Evolutionary conservation across 371 early-diverging fungal species (phyloP).

Genomic region (Funneliformis caledonium): DNA sequence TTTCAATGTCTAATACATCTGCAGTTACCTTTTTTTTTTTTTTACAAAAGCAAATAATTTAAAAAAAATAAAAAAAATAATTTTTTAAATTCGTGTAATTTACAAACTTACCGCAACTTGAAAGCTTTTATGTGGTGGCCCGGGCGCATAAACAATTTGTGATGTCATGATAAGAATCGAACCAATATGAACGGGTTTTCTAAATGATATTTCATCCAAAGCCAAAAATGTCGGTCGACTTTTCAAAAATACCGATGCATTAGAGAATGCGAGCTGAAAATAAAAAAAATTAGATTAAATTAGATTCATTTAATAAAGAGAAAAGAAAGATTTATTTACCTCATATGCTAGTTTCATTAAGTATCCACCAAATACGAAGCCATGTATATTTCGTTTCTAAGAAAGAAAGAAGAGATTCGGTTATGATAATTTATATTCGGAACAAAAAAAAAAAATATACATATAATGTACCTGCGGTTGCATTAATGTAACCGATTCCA

Average conservation of each 20-base stretch:
- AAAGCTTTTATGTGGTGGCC: slow-evolving; percentile 58
- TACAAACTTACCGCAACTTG: slow-evolving; percentile 63
- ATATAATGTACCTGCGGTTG: slow-evolving; percentile 63
- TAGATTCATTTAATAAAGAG: slow-evolving; percentile 44
- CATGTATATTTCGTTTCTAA: slow-evolving; percentile 91
- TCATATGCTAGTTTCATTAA: slow-evolving; percentile 81
- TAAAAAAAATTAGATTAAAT: slow-evolving; percentile 47
- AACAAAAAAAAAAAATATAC: too few relatives aligned
- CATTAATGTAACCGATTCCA: slow-evolving; percentile 75
- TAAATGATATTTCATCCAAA: slow-evolving; percentile 88
- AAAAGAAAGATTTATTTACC: slow-evolving; percentile 45
- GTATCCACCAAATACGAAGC: slow-evolving; percentile 91
- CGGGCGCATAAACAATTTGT: slow-evolving; percentile 73
- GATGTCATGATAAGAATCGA: slow-evolving; percentile 74
- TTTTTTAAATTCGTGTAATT: background rate
- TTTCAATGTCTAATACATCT: slow-evolving; percentile 75
- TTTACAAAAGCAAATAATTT: background rate
- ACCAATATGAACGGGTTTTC: slow-evolving; percentile 90
- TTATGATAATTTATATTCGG: slow-evolving; percentile 27
- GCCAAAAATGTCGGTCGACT: slow-evolving; percentile 64
- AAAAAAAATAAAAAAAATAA: background rate
- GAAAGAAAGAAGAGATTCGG: slow-evolving; percentile 72
- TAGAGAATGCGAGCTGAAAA: slow-evolving; percentile 46
- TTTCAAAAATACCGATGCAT: background rate
- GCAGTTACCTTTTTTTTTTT: slow-evolving; percentile 51